Evolutionary conservation across 257 asterid genomes (phyloP).

Genomic region (Lavandula angustifolia): DNA sequence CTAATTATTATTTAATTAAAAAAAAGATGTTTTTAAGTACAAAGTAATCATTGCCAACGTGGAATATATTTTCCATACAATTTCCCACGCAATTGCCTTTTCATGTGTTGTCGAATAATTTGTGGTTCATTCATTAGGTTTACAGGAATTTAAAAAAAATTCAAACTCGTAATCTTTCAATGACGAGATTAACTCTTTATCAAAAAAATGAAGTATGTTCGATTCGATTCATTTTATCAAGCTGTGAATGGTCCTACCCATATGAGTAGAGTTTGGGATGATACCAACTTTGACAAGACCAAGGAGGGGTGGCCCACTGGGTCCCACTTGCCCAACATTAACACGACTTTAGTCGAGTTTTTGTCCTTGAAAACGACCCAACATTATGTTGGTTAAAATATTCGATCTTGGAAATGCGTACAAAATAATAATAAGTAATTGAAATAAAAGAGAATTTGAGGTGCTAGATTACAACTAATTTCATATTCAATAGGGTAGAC

Average conservation of each 20-base stretch:
- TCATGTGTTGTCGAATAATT: background rate
- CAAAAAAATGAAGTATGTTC: background rate
- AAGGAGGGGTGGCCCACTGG: conserved; percentile 26
- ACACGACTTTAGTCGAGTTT: conserved; percentile 48
- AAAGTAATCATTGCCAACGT: conserved; percentile 4
- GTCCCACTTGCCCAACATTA: conserved; percentile 45
- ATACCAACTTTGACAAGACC: conserved; percentile 25
- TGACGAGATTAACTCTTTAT: too few species aligned
- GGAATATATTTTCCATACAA: background rate
- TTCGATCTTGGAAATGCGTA: too few species aligned
- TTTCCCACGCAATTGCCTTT: conserved; percentile 7
- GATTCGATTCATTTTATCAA: too few species aligned
- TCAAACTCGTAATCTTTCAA: too few species aligned
- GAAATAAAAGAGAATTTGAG: too few species aligned
- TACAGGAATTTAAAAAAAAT: too few species aligned
- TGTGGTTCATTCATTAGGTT: too few species aligned
- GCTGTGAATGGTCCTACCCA: conserved; percentile 23
- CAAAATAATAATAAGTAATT: too few species aligned
- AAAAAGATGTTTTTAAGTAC: background rate
- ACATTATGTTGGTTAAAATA: too few species aligned
- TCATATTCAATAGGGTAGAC: too few species aligned
- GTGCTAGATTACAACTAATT: too few species aligned
- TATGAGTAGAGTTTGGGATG: conserved; percentile 14
- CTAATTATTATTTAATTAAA: conserved; percentile 22
- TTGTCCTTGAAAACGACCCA: conserved; percentile 46